These are phyloP conservation scores for Vaccinium myrtillus DNA, from an alignment of 148 eudicot genomes.

Conservation along the genomic window DNA sequence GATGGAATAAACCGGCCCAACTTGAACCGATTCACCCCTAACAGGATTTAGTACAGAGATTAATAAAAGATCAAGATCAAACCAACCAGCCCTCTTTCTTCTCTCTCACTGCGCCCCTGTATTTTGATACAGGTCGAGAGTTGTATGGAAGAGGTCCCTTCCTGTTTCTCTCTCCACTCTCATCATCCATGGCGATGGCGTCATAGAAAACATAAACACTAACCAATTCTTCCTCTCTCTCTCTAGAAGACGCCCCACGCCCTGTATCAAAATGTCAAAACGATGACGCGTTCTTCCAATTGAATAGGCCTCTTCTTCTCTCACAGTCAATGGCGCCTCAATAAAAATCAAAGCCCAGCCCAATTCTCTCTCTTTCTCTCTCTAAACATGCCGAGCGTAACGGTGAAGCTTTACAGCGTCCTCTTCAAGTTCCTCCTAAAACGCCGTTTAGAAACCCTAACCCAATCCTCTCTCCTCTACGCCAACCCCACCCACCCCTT, in stretches of 20 bases:
- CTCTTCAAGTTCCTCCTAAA: conserved; percentile 72
- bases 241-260: background rate
- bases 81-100: too few relatives aligned
- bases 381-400: conserved; percentile 63
- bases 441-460: conserved; percentile 53
- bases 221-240: background rate
- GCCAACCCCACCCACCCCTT: conserved; percentile 17
- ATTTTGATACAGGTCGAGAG: too few relatives aligned
- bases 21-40: too few relatives aligned
- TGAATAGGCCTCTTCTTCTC: conserved; percentile 2
- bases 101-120: too few relatives aligned
- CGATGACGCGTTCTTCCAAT: background rate
- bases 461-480: conserved; percentile 22
- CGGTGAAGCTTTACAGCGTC: conserved; percentile 79
- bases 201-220: background rate
- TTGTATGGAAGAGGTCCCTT: too few relatives aligned
- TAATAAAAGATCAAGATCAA: too few relatives aligned
- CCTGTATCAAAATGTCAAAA: background rate
- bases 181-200: background rate
- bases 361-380: background rate
- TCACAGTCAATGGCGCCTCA: conserved; percentile 8
- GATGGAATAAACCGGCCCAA: too few relatives aligned
- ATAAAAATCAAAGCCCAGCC: background rate
- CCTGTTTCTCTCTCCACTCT: background rate
- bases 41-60: too few relatives aligned